Base-by-base conservation (phyloP, 164 flowering plant genomes). In the Brasenia schreberi region DNA sequence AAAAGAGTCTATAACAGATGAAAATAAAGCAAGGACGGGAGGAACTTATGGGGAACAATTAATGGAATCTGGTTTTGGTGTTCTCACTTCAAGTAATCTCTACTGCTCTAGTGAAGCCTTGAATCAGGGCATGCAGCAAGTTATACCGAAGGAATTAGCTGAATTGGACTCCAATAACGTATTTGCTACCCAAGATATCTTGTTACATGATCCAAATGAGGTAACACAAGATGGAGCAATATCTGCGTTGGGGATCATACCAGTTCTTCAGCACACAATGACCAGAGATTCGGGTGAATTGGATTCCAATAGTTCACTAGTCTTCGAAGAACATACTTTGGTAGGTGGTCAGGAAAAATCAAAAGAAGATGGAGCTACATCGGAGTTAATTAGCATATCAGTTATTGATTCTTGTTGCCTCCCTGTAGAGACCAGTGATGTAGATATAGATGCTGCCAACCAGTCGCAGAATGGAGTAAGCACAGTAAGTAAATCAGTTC, bases 181-280 rank as follows among this genome's bases (percentile, higher is more conserved):
- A 56, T 71, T 69, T 7, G 42, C 19, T 19, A 76, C 74, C 49
- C 65, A 62, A 66, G 43, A 64, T 5, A 76, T 71, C 64, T 64
- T 77, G 43, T 63, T 74, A 62, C 0, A 63, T 19, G 67, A 76
- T 65, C 74, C 27, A 39, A 23, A 5, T 60, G 9, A 59, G 53
- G 66, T 66, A 18, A 77, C 71, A 67, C 79, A 78, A 68, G 81
- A 76, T 70, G 72, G 71, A 67, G 78, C 70, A 59, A 74, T 68
- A 45, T 71, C 77, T 52, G 68, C 43, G 18, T 7, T 53, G 59
- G 67, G 64, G 5, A 70, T 82, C 52, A 5, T 66, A 49, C 56
- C 76, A 43, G 66, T 64, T 19, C 64, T 75, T 49, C 10, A 9
- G 16, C 56, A 49, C 16, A 14, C 5, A 16, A 14, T 49, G 56